Conservation (phyloP, 768 basidiomycete species). For the Rubroboletus satanas region DNA sequence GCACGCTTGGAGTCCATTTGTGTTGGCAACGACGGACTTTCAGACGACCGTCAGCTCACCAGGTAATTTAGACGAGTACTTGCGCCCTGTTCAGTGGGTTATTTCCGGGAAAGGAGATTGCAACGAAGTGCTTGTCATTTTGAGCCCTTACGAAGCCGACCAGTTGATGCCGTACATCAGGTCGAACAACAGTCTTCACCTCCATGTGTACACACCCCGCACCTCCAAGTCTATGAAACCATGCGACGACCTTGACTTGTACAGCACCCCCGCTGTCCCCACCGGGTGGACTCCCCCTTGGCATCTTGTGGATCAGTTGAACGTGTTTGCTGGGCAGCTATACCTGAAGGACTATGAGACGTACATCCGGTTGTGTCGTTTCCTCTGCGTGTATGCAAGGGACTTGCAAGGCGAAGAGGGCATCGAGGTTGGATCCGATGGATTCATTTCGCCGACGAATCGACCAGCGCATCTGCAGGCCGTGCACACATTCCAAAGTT, state of each 20-base stretch:
- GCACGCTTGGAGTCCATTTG: slow-evolving; percentile 14
- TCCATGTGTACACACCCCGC: slow-evolving; percentile 44
- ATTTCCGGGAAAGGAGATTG: slow-evolving; percentile 7
- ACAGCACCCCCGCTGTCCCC: slow-evolving; percentile 2
- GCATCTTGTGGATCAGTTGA: slow-evolving; percentile 1
- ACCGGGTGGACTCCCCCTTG: neutral
- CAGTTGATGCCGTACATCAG: slow-evolving; percentile 36
- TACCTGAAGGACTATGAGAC: neutral
- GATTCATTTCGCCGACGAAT: slow-evolving; percentile 18
- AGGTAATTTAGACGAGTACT: slow-evolving; percentile 8
- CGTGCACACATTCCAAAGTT: slow-evolving; percentile 29
- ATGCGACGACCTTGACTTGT: slow-evolving; percentile 33
- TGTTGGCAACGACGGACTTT: slow-evolving; percentile 21
- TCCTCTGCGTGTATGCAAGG: slow-evolving; percentile 5
- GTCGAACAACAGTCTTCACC: slow-evolving; percentile 27
- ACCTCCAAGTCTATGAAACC: slow-evolving; percentile 32
- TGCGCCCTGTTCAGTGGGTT: slow-evolving; percentile 32
- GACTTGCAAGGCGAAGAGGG: slow-evolving; percentile 10
- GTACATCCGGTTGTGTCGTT: neutral
- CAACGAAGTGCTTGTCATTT: slow-evolving; percentile 7
- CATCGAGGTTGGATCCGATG: slow-evolving; percentile 8
- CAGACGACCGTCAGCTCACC: slow-evolving; percentile 5
- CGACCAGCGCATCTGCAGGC: slow-evolving; percentile 6
- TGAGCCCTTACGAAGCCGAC: slow-evolving; percentile 13
- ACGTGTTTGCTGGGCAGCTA: neutral